phyloP scores from a whole-genome alignment of 257 asterid genomes.

The Scutellaria barbata region DNA sequence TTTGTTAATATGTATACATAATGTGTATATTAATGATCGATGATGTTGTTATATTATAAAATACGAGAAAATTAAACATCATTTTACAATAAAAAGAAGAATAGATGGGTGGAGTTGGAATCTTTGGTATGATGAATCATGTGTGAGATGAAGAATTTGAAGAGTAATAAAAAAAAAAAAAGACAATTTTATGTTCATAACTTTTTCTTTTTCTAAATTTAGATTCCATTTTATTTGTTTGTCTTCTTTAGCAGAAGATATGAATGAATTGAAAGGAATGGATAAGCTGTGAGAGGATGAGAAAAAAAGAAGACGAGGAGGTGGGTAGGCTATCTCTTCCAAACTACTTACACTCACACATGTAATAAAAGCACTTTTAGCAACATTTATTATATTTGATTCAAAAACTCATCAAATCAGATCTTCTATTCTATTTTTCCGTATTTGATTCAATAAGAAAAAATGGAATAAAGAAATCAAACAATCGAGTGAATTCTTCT shows the following conservation, averaged over 20 bases:
- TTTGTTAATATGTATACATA: no score
- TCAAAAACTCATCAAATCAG: no score
- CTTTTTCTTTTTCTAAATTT: constrained; percentile 40
- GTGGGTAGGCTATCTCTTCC: constrained; percentile 53
- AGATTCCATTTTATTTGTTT: constrained; percentile 45
- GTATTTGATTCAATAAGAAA: no score
- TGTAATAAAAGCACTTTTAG: not conserved
- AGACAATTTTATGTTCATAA: constrained; percentile 40
- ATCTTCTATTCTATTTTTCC: no score
- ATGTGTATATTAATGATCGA: no score
- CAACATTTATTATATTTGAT: no score
- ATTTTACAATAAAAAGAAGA: no score
- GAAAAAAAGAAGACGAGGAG: constrained; percentile 50
- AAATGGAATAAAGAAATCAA: no score
- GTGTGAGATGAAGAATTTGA: constrained; percentile 45
- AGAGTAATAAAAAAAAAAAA: constrained; percentile 22
- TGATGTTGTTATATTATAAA: no score
- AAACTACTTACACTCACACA: not conserved
- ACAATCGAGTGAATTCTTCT: no score
- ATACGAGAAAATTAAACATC: not conserved
- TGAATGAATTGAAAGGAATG: constrained; percentile 34
- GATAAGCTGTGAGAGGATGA: constrained; percentile 80
- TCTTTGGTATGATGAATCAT: constrained; percentile 40
- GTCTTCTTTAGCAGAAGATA: constrained; percentile 45
- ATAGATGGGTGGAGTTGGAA: not conserved